Percentiles rank a stretch among this genome's conserved stretches.
phyloP scores from a whole-genome alignment of 1,284 basidiomycete species.

The Salmacisia buchloeana region DNA sequence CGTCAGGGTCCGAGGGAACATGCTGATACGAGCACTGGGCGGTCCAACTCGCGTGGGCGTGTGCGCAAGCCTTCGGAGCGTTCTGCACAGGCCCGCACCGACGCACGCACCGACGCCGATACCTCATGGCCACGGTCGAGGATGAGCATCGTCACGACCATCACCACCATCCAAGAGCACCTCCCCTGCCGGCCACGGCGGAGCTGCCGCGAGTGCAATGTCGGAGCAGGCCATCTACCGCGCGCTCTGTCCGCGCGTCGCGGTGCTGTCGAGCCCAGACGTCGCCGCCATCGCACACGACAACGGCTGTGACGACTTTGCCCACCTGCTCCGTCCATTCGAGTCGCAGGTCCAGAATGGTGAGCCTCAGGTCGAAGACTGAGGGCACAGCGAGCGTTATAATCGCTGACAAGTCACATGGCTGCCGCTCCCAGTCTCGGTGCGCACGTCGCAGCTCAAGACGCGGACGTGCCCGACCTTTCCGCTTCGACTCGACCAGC shows the following conservation, averaged over 20 bases:
- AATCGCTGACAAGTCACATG: neutral
- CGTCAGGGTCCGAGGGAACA: no score
- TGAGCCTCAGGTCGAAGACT: constrained; percentile 9
- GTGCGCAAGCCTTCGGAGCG: no score
- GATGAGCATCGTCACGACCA: neutral
- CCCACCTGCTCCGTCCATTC: constrained; percentile 40
- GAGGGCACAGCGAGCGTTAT: neutral
- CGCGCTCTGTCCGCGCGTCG: constrained; percentile 40
- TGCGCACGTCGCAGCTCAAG: constrained; percentile 45
- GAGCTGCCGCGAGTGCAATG: neutral
- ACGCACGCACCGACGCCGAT: no score
- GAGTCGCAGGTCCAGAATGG: constrained; percentile 26
- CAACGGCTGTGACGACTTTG: constrained; percentile 32
- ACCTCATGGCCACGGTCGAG: neutral
- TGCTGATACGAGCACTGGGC: no score
- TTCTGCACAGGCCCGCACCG: no score
- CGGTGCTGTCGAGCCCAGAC: constrained; percentile 37
- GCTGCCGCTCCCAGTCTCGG: constrained; percentile 25
- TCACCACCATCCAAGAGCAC: neutral
- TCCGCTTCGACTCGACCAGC: constrained; percentile 38
- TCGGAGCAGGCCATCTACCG: constrained; percentile 22
- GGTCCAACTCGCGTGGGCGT: no score
- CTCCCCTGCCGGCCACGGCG: neutral
- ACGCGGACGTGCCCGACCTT: constrained; percentile 30
- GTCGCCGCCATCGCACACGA: constrained; percentile 26